Conservation (phyloP, 345 rosid genomes). For the Toxicodendron radicans region DNA sequence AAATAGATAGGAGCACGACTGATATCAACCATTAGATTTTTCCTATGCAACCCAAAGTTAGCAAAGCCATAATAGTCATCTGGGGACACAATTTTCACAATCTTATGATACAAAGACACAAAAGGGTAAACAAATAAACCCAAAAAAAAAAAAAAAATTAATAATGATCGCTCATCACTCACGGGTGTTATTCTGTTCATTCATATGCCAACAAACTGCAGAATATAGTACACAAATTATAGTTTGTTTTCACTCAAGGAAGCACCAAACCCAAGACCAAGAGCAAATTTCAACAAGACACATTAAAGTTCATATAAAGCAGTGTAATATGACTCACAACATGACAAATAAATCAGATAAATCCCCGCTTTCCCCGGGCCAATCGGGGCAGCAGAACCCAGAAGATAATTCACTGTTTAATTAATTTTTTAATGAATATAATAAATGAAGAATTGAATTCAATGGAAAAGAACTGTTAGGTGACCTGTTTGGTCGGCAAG, state of each 20-base stretch:
- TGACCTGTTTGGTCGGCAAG: slow-evolving; percentile 21
- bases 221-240: slow-evolving; percentile 4
- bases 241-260: background rate
- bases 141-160: background rate
- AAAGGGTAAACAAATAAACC: background rate
- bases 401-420: background rate
- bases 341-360: slow-evolving; percentile 1
- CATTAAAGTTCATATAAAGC: background rate
- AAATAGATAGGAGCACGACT: too few species aligned
- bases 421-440: background rate
- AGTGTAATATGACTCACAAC: background rate
- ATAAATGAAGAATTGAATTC: background rate
- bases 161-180: slow-evolving; percentile 5
- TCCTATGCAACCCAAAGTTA: too few species aligned
- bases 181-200: slow-evolving; percentile 48
- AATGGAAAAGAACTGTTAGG: background rate
- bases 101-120: background rate
- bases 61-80: too few species aligned
- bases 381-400: background rate
- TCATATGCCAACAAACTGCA: slow-evolving; percentile 22
- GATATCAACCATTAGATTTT: too few species aligned
- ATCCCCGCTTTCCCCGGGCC: slow-evolving; percentile 9
- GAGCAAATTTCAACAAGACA: slow-evolving; percentile 1
- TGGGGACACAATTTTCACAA: background rate
- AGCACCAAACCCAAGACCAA: slow-evolving; percentile 2